Base-by-base conservation (phyloP, 305 asterid species). In the Salvia sclarea region DNA sequence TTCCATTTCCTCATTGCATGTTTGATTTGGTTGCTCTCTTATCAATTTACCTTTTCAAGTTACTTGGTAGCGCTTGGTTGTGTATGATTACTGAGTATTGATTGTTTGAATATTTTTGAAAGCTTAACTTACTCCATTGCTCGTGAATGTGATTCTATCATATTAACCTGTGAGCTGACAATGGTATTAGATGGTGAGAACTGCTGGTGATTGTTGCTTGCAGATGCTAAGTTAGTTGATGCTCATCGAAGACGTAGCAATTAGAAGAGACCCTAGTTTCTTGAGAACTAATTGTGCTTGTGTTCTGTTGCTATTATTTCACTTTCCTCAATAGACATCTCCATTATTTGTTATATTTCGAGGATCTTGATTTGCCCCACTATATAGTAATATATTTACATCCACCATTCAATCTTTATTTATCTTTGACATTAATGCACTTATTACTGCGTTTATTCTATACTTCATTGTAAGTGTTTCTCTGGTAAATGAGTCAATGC, bases 141-240 rank as follows among this genome's bases (percentile, higher is more conserved):
- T 18, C 20, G 41, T 21, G 60, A 33, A 59, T 41, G 40, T 62
- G 30, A 57, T 9, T 25, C 3, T 17, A 14, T 7, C 67, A 17
- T 52, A 11, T 53, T 60, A 54, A 76, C 48, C 33, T 18, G 22
- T 50, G 20, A 37, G 47, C 8, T 20, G 59, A 56, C 78, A 43
- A n/a, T 68, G 70, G 28, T 10, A 48, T 33, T 60, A 47, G 41
- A 48, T 59, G 68, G 74, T 44, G 37, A 53, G 54, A 45, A 68
- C 61, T 33, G 20, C 16, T 31, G 66, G 41, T 31, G 41, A 53
- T 64, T 68, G 44, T 31, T 47, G 74, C 54, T 40, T 60, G 21
- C 61, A 35, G 57, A 55, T 50, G 52, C 71, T 63, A 16, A 49
- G 17, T 45, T 17, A 47, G 66, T 64, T 69, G 49, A 37, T 38